These are phyloP conservation scores for Geotrichum klebahnii DNA, from an alignment of 1,139 yeast genomes.

Conservation along the genomic window DNA sequence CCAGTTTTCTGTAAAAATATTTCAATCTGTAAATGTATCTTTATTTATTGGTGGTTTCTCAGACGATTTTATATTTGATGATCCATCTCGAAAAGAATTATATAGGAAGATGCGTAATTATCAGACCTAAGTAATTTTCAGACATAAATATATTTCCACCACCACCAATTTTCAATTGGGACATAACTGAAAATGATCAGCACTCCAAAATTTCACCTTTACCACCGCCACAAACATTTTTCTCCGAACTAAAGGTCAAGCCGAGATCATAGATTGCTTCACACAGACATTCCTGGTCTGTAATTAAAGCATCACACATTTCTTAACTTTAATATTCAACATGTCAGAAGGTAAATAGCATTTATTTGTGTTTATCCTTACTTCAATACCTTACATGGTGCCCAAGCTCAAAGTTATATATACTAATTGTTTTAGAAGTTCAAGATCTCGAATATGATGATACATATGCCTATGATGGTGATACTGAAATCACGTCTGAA, in stretches of 20 bases:
- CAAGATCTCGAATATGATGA: slow-evolving; percentile 37
- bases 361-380: neutral
- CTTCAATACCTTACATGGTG: neutral
- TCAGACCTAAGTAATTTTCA: slow-evolving; percentile 2
- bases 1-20: too few species aligned
- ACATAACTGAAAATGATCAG: neutral
- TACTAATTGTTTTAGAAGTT: slow-evolving; percentile 8
- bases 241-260: neutral
- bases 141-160: neutral
- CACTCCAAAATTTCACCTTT: neutral
- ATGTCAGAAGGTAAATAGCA: slow-evolving; percentile 22
- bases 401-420: neutral
- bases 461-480: slow-evolving; percentile 60
- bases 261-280: neutral
- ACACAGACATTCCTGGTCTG: neutral
- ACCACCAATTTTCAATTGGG: neutral
- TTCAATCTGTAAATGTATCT: neutral
- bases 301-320: slow-evolving; percentile 3
- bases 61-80: neutral
- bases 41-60: neutral
- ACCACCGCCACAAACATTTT: slow-evolving; percentile 2
- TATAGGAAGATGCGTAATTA: slow-evolving; percentile 1
- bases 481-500: slow-evolving; percentile 83
- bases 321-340: neutral
- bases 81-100: neutral